These are phyloP conservation scores for Abrus pulchellus DNA, from an alignment of 306 rosid genomes.

Conservation along the genomic window DNA sequence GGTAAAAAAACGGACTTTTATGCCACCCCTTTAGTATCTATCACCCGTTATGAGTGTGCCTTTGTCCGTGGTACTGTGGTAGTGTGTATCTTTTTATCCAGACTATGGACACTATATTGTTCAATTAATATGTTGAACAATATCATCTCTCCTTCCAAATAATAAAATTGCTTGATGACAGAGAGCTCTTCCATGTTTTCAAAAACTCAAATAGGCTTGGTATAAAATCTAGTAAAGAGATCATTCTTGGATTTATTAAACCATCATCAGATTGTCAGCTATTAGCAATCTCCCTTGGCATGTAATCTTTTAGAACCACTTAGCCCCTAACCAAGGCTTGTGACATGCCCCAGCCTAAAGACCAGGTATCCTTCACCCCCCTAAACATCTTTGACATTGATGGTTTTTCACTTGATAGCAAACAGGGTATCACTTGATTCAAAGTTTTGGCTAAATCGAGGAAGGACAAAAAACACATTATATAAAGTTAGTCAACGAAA, in stretches of 20 bases:
- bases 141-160: background rate
- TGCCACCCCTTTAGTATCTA: background rate
- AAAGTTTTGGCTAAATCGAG: background rate
- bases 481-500: background rate
- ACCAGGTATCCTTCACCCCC: background rate
- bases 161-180: background rate
- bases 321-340: background rate
- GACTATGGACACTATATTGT: background rate
- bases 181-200: background rate
- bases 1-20: background rate
- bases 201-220: background rate
- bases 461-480: background rate
- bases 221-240: slow-evolving; percentile 2
- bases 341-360: background rate
- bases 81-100: background rate
- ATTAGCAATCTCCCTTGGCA: background rate
- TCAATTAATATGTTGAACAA: background rate
- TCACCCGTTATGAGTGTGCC: background rate
- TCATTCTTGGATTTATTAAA: background rate
- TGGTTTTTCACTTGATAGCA: background rate
- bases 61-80: background rate
- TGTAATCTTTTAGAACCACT: background rate
- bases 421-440: background rate
- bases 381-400: slow-evolving; percentile 1
- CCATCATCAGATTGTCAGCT: background rate